Evolutionary conservation across 768 basidiomycete genomes (phyloP).

Genomic region (Sporobolomyces roseus): DNA sequence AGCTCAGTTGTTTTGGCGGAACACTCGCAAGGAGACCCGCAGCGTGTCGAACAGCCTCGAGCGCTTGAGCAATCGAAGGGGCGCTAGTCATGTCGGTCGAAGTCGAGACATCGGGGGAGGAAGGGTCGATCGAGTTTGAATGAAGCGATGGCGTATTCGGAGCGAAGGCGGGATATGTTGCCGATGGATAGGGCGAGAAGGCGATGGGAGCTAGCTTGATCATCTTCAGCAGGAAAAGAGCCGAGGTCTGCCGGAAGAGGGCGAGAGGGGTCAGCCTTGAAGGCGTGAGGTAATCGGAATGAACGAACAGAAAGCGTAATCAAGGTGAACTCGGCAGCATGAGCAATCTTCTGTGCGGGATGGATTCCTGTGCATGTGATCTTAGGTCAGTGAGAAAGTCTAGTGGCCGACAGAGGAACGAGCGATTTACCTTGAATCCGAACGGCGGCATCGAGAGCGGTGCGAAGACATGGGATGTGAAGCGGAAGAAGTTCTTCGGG

Average conservation of each 20-base stretch:
- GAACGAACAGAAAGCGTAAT: constrained; percentile 22
- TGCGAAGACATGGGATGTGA: constrained; percentile 22
- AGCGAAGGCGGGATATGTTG: constrained; percentile 18
- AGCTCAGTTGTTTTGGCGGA: constrained; percentile 11
- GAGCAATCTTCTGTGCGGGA: constrained; percentile 28
- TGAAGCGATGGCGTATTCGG: background rate
- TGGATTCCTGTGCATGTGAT: constrained; percentile 7
- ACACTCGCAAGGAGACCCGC: constrained; percentile 20
- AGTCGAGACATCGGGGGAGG: constrained; percentile 28
- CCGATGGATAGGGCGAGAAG: constrained; percentile 12
- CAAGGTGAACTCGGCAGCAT: constrained; percentile 34
- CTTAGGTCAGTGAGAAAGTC: background rate
- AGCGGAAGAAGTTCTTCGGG: constrained; percentile 24
- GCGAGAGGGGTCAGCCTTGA: background rate
- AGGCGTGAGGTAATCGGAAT: no score
- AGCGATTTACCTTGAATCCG: constrained; percentile 23
- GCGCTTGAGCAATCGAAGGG: constrained; percentile 21
- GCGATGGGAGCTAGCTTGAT: constrained; percentile 35
- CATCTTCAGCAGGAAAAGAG: constrained; percentile 41
- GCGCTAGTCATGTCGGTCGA: constrained; percentile 1
- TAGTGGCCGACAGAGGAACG: no score
- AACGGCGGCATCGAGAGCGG: constrained; percentile 26
- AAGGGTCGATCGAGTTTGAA: constrained; percentile 16
- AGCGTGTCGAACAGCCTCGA: constrained; percentile 25
- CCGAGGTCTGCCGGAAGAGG: constrained; percentile 17